Conservation (phyloP, 208 protist genomes). For the Acanthamoeba culbertsoni region DNA sequence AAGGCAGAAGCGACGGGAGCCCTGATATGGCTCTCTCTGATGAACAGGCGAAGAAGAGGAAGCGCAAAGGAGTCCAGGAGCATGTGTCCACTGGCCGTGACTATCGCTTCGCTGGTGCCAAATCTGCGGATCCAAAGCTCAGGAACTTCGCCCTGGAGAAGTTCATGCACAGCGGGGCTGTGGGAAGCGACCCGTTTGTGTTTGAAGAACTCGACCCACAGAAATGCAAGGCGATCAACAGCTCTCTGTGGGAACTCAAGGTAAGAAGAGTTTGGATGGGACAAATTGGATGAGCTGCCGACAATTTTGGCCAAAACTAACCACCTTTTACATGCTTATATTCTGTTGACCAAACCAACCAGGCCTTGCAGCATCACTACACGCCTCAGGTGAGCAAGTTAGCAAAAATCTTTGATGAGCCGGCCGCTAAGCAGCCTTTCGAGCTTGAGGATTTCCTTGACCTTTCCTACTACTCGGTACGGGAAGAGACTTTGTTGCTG, state of each 20-base stretch:
- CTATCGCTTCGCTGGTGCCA: no score
- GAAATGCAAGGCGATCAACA: slow-evolving; percentile 49
- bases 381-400: slow-evolving; percentile 30
- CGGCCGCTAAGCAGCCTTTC: slow-evolving; percentile 11
- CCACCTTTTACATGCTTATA: no score
- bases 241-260: slow-evolving; percentile 60
- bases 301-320: no score
- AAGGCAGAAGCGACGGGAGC: neutral
- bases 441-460: slow-evolving; percentile 50
- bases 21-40: neutral
- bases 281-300: no score
- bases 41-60: neutral
- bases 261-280: neutral
- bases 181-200: slow-evolving; percentile 26
- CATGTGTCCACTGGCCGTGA: no score
- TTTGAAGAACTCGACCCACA: slow-evolving; percentile 52
- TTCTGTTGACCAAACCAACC: neutral
- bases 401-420: slow-evolving; percentile 46
- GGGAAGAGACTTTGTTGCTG: neutral
- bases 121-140: no score
- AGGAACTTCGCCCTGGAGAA: neutral
- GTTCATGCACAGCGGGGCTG: neutral
- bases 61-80: neutral
- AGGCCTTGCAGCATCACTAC: slow-evolving; percentile 41
- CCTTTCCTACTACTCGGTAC: slow-evolving; percentile 43